These are phyloP conservation scores for Byssothecium circinans DNA, from an alignment of 2,329 filamentous ascomycete genomes.

Conservation along the genomic window DNA sequence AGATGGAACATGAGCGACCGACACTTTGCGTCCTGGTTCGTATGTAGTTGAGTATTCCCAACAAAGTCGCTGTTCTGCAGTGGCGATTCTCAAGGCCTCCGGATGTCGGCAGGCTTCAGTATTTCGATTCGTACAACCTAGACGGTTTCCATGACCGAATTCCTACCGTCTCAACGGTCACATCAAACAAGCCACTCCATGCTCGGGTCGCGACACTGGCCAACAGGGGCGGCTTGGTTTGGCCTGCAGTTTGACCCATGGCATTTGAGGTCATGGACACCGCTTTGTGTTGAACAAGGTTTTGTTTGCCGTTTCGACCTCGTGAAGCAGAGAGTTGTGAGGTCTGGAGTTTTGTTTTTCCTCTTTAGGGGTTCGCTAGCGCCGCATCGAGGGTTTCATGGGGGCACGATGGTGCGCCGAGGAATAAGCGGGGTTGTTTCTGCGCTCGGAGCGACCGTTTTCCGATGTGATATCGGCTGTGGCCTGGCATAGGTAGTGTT, in stretches of 20 bases:
- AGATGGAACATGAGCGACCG: no score
- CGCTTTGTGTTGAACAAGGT: slow-evolving; percentile 3
- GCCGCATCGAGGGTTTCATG: slow-evolving; percentile 38
- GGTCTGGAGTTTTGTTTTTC: slow-evolving; percentile 23
- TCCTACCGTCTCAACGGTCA: neutral
- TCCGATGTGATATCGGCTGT: slow-evolving; percentile 24
- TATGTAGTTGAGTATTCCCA: no score
- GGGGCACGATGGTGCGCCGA: slow-evolving; percentile 9
- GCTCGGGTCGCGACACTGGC: neutral
- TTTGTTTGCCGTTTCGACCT: slow-evolving; percentile 12
- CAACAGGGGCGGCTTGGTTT: neutral
- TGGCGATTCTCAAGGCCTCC: neutral
- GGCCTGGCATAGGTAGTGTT: neutral
- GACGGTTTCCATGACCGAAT: neutral
- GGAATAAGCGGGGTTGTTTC: slow-evolving; percentile 21
- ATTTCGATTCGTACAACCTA: neutral
- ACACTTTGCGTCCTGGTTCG: no score
- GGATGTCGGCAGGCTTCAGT: neutral
- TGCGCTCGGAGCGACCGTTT: slow-evolving; percentile 18
- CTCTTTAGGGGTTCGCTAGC: slow-evolving; percentile 26
- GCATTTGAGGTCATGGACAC: slow-evolving; percentile 1
- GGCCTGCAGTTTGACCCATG: slow-evolving; percentile 6
- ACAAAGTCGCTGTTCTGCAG: no score
- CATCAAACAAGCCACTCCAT: neutral
- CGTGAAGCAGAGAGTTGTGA: slow-evolving; percentile 16